These are phyloP conservation scores for Candida andamanensis DNA, from an alignment of 805 yeast genomes.

Conservation along the genomic window DNA sequence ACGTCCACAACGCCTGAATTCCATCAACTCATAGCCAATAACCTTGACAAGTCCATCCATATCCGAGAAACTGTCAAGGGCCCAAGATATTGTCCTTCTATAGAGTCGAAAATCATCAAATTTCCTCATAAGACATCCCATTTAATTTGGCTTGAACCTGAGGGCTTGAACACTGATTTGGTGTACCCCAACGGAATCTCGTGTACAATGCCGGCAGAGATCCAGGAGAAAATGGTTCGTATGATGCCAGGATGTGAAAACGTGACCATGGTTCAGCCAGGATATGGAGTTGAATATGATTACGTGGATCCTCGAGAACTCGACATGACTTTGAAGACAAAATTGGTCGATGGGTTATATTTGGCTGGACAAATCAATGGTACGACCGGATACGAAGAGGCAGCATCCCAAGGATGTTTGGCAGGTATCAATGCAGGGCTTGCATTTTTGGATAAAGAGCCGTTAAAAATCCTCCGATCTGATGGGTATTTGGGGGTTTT, in stretches of 20 bases:
- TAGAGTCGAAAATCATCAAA: constrained; percentile 81
- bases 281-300: constrained; percentile 98
- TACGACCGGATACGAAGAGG: constrained; percentile 98
- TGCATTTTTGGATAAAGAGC: constrained; percentile 33
- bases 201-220: constrained; percentile 92
- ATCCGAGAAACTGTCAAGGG: constrained; percentile 92
- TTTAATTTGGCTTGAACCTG: constrained; percentile 94
- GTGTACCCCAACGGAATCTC: constrained; percentile 96
- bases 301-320: constrained; percentile 92
- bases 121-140: constrained; percentile 75
- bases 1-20: constrained; percentile 74
- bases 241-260: constrained; percentile 86
- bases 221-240: constrained; percentile 68
- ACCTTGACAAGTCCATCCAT: constrained; percentile 80
- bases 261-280: constrained; percentile 88
- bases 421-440: constrained; percentile 97
- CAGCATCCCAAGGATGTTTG: constrained; percentile 92
- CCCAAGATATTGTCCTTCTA: constrained; percentile 95
- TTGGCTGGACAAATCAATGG: constrained; percentile 98
- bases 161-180: constrained; percentile 80
- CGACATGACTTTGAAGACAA: constrained; percentile 73
- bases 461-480: constrained; percentile 57
- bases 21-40: constrained; percentile 62
- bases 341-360: constrained; percentile 67
- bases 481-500: constrained; percentile 91